Evolutionary conservation across 768 basidiomycete species (phyloP), one percentile per base, ranked within the genome.

Genomic region (Exsudoporus frostii): DNA sequence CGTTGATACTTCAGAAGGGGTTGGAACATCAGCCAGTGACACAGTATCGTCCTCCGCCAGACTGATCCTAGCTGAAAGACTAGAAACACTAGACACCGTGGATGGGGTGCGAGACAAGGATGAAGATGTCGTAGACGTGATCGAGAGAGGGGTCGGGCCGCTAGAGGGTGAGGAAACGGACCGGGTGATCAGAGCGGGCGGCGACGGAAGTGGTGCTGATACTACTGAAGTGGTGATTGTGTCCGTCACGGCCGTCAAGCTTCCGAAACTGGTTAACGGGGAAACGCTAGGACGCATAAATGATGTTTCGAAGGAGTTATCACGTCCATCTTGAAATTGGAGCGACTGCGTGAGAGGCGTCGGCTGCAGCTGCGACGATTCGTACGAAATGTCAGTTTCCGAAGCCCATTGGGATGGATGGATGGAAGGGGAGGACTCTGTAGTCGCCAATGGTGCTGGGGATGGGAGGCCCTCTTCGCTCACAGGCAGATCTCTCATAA

Each of bases 291-390:
- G 86, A 27, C 85, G 74, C 63, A 90, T 72, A 65, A 86, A 76
- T 0, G 89, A 90, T 0, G 88, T 88, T 52, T 91, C 90, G 52
- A 83, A 85, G 0, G 88, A 90, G 0, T 62, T 71, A 57, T 91
- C 90, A 9, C 61, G 65, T 5, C 76, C 79, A 40, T 92, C 88
- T 1, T 79, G 81, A 40, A 90, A 65, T 0, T 73, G 71, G 6
- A 71, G 57, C 6, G 76, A 75, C 42, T 71, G 76, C 4, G 81
- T 73, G 20, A 86, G 85, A 17, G 86, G 87, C 2, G 90, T 90
- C 1, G 89, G 84, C 6, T 73, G 74, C 22, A 92, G 73, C n/a
- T 87, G 71, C 1, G 88, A 87, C 0, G 90, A 90, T 20, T 91
- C 89, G 56, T 86, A 92, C 0, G 90, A 86, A 10, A 75, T 64